Base-by-base conservation (phyloP, 768 basidiomycete genomes). In the Tylopilus rubrobrunneus region DNA sequence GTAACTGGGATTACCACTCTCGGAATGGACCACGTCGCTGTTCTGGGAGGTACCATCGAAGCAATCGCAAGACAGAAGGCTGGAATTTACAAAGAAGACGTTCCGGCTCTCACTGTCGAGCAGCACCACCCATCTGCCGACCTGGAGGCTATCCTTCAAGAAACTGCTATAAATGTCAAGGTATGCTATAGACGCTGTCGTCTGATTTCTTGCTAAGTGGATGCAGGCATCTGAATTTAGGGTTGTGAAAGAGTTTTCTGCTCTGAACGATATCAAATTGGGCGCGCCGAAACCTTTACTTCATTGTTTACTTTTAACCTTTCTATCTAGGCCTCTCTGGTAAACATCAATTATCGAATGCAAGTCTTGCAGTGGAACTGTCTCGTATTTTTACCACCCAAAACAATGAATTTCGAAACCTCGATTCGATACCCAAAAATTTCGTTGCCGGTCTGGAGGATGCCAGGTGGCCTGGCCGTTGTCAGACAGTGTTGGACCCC, bases 11-110 rank as follows among this genome's bases (percentile, higher is more conserved):
- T 98, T 23, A 90, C 95, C 9, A 80, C 92, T 4, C 77, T 99
- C 12, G 97, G 97, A 1, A 81, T 98, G 58, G 97, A 99, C 64
- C 97, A 99, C 72, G 83, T 89, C 41, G 74, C 78, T 51, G 83
- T 97, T 25, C 77, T 99, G 2, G 97, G 97, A 0, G 87, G 87
- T 62, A 97, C 95, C 0, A 71, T 98, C 5, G 71, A 76, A 33
- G 91, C 97, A 64, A 98, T 99, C 58, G 91, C 95, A 1, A 83
- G 83, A 80, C 96, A 98, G 65, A 99, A 99, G 69, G 92, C 87
- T 28, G 97, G 97, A 2, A 98, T 99, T 49, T 98, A 87, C 73
- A 99, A 99, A 80, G 89, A 83, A 74, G 86, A 81, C 17, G 90
- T 90, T 2, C 91, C 92, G 1, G 97, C 97, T 8, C 73, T 95